Evolutionary conservation across 371 early-diverging fungal genomes (phyloP).

Genomic region (Lichtheimia hyalospora): DNA sequence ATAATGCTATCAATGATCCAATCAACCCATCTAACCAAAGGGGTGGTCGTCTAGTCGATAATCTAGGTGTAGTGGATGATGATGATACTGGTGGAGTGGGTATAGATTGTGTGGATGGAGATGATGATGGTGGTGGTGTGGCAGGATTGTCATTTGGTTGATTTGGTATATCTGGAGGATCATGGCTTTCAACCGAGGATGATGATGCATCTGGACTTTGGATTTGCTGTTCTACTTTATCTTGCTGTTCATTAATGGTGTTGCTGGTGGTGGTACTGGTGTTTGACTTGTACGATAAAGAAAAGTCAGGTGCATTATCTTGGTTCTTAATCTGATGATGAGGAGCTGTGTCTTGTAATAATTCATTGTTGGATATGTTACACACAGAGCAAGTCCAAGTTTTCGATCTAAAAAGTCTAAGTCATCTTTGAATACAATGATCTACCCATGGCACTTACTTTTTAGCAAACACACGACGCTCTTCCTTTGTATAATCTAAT

Average conservation of each 20-base stretch:
- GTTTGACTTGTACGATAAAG: constrained; percentile 17
- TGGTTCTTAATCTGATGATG: constrained; percentile 3
- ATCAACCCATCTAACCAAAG: constrained; percentile 55
- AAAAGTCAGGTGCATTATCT: constrained; percentile 21
- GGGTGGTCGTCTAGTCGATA: constrained; percentile 13
- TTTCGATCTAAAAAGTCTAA: constrained; percentile 17
- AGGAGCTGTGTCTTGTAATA: constrained; percentile 22
- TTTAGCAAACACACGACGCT: constrained; percentile 65
- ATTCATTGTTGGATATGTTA: constrained; percentile 17
- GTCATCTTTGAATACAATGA: neutral
- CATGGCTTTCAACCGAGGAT: neutral
- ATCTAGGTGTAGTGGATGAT: neutral
- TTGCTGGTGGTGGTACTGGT: neutral
- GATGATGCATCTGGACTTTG: neutral
- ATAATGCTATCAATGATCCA: constrained; percentile 27
- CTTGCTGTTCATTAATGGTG: neutral
- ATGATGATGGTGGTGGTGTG: constrained; percentile 3
- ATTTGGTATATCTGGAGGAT: neutral
- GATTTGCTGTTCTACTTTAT: neutral
- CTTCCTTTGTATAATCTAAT: constrained; percentile 70
- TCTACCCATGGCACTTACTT: constrained; percentile 28
- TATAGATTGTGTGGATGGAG: neutral
- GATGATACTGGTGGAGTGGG: neutral
- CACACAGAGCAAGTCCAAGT: constrained; percentile 34
- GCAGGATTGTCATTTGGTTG: neutral